Evolutionary conservation across 805 yeast species (phyloP), one percentile per base, ranked within the genome.

Genomic region (Teunomyces funiuensis): DNA sequence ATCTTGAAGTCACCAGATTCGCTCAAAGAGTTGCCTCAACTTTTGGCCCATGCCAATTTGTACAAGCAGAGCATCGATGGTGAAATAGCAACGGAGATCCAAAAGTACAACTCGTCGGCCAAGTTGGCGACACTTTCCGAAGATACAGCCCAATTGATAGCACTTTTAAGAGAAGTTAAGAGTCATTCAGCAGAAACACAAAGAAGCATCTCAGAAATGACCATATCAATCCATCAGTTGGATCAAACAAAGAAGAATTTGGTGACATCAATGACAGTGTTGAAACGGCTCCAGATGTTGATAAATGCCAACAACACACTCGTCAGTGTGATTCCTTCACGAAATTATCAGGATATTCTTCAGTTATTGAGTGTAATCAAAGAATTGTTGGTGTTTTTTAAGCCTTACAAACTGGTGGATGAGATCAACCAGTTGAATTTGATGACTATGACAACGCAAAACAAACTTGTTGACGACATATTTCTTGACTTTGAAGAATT

Each of bases 281-380:
- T 91, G 50, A 87, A 91, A 54, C 76, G 96, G 46, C 69, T 93
- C 28, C 95, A 89, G 55, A 90, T 90, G 87, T 71, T 93, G 37
- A 74, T 86, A 5, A 81, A 79, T 15, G 90, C 95, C 2, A 82
- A 81, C 58, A 81, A 80, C 30, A 78, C 79, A 47, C 71, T 88
- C 34, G 72, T 72, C 13, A 55, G 63, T 5, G 66, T 77, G 38
- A 66, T 77, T 1, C 62, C 70, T 16, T 67, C 66, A 9, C 71
- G 75, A 37, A 69, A 76, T 39, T 80, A 80, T 54, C 52, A 58
- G 28, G 82, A 84, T 40, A 82, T 87, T 19, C 70, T 74, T 5
- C 78, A 76, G 30, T 65, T 83, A 15, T 65, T 88, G 29, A 76
- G 80, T 13, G 95, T 87, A 1, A 90, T 86, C 10, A 68, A 80